Evolutionary conservation across 257 asterid species (phyloP).

Genomic region (Salvia rosmarinus): DNA sequence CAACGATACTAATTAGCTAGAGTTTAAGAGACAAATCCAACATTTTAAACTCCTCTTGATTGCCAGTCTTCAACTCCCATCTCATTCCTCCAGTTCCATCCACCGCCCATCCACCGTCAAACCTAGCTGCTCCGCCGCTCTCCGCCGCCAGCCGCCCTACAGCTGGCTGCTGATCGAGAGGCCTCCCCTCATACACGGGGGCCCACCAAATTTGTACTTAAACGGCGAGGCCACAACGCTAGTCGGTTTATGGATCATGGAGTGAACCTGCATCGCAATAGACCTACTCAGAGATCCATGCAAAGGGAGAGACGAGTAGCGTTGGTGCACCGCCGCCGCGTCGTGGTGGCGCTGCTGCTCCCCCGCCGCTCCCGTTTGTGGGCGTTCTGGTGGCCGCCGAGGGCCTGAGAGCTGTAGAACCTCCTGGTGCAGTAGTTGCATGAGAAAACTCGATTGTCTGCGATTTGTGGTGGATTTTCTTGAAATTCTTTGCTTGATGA

Average conservation of each 20-base stretch:
- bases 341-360: slow-evolving; percentile 20
- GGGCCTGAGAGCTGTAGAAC: slow-evolving; percentile 83
- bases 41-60: slow-evolving; percentile 54
- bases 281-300: slow-evolving; percentile 59
- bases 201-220: slow-evolving; percentile 1
- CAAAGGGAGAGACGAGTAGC: slow-evolving; percentile 57
- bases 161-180: slow-evolving; percentile 57
- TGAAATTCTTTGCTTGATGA: slow-evolving; percentile 35
- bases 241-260: slow-evolving; percentile 66
- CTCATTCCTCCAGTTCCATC: slow-evolving; percentile 47
- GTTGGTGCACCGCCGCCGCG: slow-evolving; percentile 14
- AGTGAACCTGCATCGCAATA: slow-evolving; percentile 64
- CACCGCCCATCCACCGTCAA: slow-evolving; percentile 41
- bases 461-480: slow-evolving; percentile 16
- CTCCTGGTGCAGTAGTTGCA: slow-evolving; percentile 82
- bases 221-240: too few species aligned
- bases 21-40: slow-evolving; percentile 86
- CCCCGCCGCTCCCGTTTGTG: slow-evolving; percentile 76
- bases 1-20: slow-evolving; percentile 23
- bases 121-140: slow-evolving; percentile 52
- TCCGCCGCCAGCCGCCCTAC: slow-evolving; percentile 52
- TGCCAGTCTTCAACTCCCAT: slow-evolving; percentile 43
- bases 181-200: slow-evolving; percentile 50
- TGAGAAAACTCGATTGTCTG: slow-evolving; percentile 60
- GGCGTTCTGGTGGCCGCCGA: slow-evolving; percentile 93